Percentiles rank a stretch among this genome's conserved stretches.
phyloP scores from a whole-genome alignment of 2,329 filamentous ascomycete genomes.

The Blumeria hordei region DNA sequence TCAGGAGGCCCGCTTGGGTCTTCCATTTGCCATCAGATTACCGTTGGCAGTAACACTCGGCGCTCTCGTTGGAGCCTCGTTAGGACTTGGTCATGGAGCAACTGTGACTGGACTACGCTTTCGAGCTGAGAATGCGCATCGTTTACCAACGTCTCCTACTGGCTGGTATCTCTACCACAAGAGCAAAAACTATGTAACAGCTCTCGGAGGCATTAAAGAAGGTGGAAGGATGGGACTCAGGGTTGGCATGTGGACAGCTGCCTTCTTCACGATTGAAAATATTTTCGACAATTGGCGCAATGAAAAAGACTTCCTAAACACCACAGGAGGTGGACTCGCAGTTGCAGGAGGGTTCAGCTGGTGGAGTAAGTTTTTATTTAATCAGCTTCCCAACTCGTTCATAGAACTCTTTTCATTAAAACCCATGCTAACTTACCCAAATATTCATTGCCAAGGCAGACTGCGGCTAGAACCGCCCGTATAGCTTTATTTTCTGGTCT shows the following conservation, averaged over 20 bases:
- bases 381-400: neutral
- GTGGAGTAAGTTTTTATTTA: slow-evolving; percentile 36
- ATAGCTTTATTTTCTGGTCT: slow-evolving; percentile 59
- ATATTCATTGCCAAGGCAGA: slow-evolving; percentile 62
- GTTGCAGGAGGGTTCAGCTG: slow-evolving; percentile 72
- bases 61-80: slow-evolving; percentile 40
- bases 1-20: slow-evolving; percentile 23
- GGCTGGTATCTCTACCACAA: slow-evolving; percentile 99
- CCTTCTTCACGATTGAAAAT: slow-evolving; percentile 67
- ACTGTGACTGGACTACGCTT: slow-evolving; percentile 59
- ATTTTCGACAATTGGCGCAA: slow-evolving; percentile 52
- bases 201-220: slow-evolving; percentile 54
- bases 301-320: slow-evolving; percentile 54
- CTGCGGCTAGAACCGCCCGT: slow-evolving; percentile 53
- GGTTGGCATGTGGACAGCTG: slow-evolving; percentile 45
- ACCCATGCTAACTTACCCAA: neutral
- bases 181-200: slow-evolving; percentile 78
- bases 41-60: slow-evolving; percentile 37
- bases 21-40: slow-evolving; percentile 40
- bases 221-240: slow-evolving; percentile 50
- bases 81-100: slow-evolving; percentile 51
- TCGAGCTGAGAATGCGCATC: slow-evolving; percentile 88
- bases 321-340: slow-evolving; percentile 57
- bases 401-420: slow-evolving; percentile 1
- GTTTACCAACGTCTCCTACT: slow-evolving; percentile 55